These are phyloP conservation scores for Sarocladium strictum DNA, from an alignment of 2,329 filamentous ascomycete genomes.

Conservation along the genomic window DNA sequence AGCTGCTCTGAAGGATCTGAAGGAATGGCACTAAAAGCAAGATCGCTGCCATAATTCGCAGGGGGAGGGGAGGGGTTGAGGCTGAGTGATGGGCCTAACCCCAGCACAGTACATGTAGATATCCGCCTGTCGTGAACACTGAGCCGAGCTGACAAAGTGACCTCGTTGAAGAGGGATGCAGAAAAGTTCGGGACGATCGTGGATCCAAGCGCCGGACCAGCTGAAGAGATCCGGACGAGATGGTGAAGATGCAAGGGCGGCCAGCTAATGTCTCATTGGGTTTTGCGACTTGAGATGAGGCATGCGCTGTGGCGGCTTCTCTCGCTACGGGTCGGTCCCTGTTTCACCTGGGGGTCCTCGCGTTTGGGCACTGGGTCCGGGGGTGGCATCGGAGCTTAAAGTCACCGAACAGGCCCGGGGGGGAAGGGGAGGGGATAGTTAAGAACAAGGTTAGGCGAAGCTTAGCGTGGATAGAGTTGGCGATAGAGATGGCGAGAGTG, in stretches of 20 bases:
- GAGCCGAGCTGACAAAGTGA: too few relatives aligned
- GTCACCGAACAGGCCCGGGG: neutral
- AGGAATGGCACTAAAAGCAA: too few relatives aligned
- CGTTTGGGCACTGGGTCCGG: neutral
- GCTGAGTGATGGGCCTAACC: neutral
- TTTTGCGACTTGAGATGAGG: neutral
- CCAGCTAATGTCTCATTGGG: neutral
- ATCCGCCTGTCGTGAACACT: too few relatives aligned
- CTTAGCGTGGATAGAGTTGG: too few relatives aligned
- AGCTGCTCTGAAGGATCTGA: too few relatives aligned
- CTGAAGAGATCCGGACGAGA: neutral
- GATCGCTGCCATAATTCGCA: too few relatives aligned
- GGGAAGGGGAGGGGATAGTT: neutral
- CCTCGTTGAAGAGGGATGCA: too few relatives aligned
- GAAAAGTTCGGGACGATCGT: too few relatives aligned
- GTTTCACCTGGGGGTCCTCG: neutral
- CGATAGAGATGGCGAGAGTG: too few relatives aligned
- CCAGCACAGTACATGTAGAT: too few relatives aligned
- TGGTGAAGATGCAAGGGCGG: too few relatives aligned
- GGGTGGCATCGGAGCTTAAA: neutral
- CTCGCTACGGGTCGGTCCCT: neutral
- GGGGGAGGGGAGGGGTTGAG: neutral
- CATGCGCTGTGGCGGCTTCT: neutral
- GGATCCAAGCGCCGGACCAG: neutral
- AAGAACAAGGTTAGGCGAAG: neutral